phyloP scores from a whole-genome alignment of 208 protist genomes.

The Leishmania tropica region DNA sequence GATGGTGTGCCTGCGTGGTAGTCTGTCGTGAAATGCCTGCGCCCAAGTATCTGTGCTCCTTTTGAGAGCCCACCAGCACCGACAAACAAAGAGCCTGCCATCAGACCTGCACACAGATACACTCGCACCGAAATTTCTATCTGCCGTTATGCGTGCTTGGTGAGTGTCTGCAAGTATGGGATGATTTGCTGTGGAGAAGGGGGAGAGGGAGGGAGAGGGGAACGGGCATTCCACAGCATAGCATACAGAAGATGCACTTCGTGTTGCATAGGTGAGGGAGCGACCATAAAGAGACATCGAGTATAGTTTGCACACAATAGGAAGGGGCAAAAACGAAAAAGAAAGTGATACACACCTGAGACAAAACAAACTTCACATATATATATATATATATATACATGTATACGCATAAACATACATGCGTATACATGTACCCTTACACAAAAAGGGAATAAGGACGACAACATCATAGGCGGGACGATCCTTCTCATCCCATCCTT shows the following conservation, averaged over 20 bases:
- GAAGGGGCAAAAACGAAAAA: not conserved
- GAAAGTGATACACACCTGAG: not conserved
- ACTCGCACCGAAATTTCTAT: not conserved
- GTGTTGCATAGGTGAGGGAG: not conserved
- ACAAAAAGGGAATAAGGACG: too few relatives aligned
- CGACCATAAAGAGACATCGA: too few relatives aligned
- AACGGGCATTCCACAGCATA: not conserved
- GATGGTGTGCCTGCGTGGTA: not conserved
- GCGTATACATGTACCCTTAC: not conserved
- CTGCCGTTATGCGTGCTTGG: not conserved
- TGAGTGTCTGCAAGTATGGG: not conserved
- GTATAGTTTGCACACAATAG: not conserved
- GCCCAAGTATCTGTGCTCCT: not conserved
- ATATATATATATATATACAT: too few relatives aligned
- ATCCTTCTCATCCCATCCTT: too few relatives aligned
- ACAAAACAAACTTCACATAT: too few relatives aligned
- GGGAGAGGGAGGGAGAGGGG: not conserved
- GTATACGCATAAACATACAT: too few relatives aligned
- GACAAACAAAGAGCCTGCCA: not conserved
- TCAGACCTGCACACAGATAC: not conserved
- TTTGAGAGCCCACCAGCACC: not conserved
- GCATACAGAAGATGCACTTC: not conserved
- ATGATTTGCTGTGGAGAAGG: not conserved
- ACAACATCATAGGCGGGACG: too few relatives aligned
- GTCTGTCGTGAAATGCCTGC: not conserved